Evolutionary conservation across 1,284 basidiomycete species (phyloP).

Genomic region (Austroboletus novae-zelandiae): DNA sequence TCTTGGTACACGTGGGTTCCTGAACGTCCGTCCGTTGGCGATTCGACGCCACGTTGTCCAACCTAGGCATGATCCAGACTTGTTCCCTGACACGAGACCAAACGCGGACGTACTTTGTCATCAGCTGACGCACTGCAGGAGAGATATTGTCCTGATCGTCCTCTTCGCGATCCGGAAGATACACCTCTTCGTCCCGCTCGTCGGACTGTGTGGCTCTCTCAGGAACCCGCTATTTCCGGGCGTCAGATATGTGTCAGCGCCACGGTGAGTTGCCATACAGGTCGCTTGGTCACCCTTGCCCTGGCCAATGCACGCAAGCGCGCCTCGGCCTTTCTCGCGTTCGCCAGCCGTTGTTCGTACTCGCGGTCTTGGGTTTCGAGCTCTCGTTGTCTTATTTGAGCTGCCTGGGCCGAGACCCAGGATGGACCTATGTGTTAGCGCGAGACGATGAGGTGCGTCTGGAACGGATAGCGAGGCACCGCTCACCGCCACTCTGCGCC

Average conservation of each 20-base stretch:
- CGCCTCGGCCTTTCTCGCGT: slow-evolving; percentile 64
- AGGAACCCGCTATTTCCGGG: slow-evolving; percentile 21
- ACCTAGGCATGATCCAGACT: slow-evolving; percentile 8
- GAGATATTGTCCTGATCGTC: slow-evolving; percentile 62
- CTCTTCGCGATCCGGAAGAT: slow-evolving; percentile 56
- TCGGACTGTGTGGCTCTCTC: slow-evolving; percentile 7
- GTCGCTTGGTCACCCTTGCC: slow-evolving; percentile 57
- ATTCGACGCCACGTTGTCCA: slow-evolving; percentile 9
- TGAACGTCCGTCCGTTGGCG: slow-evolving; percentile 27
- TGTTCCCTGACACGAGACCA: background rate
- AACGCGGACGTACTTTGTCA: slow-evolving; percentile 61
- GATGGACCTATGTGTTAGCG: slow-evolving; percentile 51
- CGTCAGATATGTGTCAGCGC: slow-evolving; percentile 10
- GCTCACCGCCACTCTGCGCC: slow-evolving; percentile 36
- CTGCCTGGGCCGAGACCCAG: slow-evolving; percentile 81
- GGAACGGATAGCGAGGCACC: background rate
- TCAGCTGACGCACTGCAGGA: slow-evolving; percentile 75
- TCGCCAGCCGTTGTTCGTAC: slow-evolving; percentile 56
- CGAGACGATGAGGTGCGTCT: slow-evolving; percentile 6
- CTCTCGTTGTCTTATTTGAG: slow-evolving; percentile 60
- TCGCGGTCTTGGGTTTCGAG: slow-evolving; percentile 66
- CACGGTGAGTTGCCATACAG: slow-evolving; percentile 39
- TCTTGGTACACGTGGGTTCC: slow-evolving; percentile 70
- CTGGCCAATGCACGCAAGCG: slow-evolving; percentile 53
- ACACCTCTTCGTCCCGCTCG: slow-evolving; percentile 48